phyloP scores from a whole-genome alignment of 257 asterid genomes.

The Perilla frutescens region DNA sequence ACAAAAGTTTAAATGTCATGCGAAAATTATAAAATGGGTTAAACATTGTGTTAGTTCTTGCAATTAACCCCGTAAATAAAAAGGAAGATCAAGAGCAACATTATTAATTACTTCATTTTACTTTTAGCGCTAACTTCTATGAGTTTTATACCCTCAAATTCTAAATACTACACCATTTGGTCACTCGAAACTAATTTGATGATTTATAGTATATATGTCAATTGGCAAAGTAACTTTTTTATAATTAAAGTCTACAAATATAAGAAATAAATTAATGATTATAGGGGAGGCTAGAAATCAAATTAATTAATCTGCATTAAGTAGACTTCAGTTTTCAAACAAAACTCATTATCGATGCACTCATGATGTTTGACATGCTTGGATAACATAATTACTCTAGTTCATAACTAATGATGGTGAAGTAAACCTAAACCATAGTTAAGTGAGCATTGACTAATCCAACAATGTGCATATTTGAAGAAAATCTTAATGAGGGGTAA shows the following conservation, averaged over 20 bases:
- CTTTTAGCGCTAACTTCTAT: too few species aligned
- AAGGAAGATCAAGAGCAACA: too few species aligned
- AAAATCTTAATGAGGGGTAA: background rate
- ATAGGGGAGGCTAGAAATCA: background rate
- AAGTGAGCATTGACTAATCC: background rate
- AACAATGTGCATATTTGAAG: background rate
- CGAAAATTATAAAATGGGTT: too few species aligned
- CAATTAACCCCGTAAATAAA: too few species aligned
- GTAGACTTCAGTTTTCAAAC: background rate
- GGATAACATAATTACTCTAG: conserved; percentile 29
- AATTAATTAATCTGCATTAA: conserved; percentile 4
- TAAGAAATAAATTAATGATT: background rate
- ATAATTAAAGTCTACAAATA: conserved; percentile 14
- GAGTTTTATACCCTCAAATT: too few species aligned
- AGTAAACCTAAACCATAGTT: background rate
- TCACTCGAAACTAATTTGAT: too few species aligned
- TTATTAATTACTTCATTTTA: too few species aligned
- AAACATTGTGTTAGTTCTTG: too few species aligned
- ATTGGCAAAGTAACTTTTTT: background rate
- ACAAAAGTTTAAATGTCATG: too few species aligned
- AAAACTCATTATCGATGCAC: conserved; percentile 16
- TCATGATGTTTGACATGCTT: conserved; percentile 44
- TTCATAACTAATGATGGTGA: conserved; percentile 30
- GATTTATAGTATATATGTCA: background rate
- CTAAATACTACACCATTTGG: too few species aligned